Evolutionary conservation across 257 asterid species (phyloP).

Genomic region (Linderniella brevidens): DNA sequence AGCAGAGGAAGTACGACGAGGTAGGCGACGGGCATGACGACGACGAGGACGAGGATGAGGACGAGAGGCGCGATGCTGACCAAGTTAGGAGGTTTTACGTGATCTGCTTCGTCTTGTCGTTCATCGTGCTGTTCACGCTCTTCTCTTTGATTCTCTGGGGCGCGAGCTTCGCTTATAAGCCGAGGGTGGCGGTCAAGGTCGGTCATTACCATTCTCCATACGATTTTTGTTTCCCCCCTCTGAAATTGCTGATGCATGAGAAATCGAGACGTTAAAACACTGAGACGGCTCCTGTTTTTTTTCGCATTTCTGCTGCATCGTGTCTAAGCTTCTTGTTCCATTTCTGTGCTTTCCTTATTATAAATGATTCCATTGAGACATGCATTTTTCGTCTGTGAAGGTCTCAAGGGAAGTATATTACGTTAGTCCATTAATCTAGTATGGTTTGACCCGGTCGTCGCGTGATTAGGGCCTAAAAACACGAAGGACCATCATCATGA

Average conservation of each 20-base stretch:
- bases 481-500: too few relatives aligned
- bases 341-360: too few relatives aligned
- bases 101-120: conserved; percentile 44
- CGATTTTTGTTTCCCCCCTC: neutral
- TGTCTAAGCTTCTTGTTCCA: neutral
- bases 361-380: too few relatives aligned
- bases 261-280: too few relatives aligned
- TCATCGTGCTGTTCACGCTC: conserved; percentile 32
- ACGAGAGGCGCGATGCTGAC: conserved; percentile 9
- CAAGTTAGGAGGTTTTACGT: conserved; percentile 34
- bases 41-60: conserved; percentile 19
- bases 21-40: conserved; percentile 20
- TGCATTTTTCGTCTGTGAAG: too few relatives aligned
- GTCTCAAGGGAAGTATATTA: too few relatives aligned
- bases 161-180: conserved; percentile 42
- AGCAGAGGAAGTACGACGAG: conserved; percentile 20
- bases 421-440: too few relatives aligned
- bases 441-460: too few relatives aligned
- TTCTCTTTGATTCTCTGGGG: conserved; percentile 79
- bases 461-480: too few relatives aligned
- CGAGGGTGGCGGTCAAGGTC: conserved; percentile 60
- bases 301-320: neutral
- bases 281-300: neutral
- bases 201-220: conserved; percentile 1
- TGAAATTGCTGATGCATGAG: neutral